A percentile compares a stretch with the other conserved stretches of the same genome.
Evolutionary conservation across 2,329 filamentous ascomycete genomes (phyloP).

Genomic region (Trichophyton equinum): DNA sequence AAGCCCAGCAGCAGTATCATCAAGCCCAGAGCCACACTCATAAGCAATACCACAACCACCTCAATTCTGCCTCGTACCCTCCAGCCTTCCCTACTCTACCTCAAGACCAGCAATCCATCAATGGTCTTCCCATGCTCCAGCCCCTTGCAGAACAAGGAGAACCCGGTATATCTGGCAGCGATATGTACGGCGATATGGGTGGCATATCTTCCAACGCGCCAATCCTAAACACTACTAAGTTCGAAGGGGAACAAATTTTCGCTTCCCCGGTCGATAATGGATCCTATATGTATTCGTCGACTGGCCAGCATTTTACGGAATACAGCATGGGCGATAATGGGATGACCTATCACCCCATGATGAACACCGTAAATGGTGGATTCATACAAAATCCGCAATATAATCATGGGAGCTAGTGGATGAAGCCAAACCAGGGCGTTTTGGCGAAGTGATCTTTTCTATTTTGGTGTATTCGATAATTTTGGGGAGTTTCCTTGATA

Average conservation of each 20-base stretch:
- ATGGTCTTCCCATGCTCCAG: neutral
- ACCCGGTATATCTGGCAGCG: neutral
- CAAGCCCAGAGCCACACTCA: neutral
- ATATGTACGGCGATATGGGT: neutral
- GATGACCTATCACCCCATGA: neutral
- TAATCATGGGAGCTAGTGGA: neutral
- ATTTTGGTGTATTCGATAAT: neutral
- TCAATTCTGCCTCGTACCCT: neutral
- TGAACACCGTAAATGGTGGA: neutral
- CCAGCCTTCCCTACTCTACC: neutral
- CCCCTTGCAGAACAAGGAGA: neutral
- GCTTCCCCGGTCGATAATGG: slow-evolving; percentile 4
- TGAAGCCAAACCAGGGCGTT: neutral
- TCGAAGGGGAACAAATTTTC: neutral
- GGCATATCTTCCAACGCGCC: neutral
- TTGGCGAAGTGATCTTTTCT: neutral
- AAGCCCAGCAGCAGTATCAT: slow-evolving; percentile 1
- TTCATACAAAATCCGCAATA: neutral
- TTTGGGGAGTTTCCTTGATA: neutral
- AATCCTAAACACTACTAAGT: slow-evolving; percentile 1
- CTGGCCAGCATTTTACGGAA: neutral
- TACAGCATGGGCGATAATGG: neutral
- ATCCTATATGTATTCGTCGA: neutral
- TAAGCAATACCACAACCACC: slow-evolving; percentile 1
- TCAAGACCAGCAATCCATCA: neutral